Conservation (phyloP, 2,329 filamentous ascomycete genomes). For the Westerdykella ornata region DNA sequence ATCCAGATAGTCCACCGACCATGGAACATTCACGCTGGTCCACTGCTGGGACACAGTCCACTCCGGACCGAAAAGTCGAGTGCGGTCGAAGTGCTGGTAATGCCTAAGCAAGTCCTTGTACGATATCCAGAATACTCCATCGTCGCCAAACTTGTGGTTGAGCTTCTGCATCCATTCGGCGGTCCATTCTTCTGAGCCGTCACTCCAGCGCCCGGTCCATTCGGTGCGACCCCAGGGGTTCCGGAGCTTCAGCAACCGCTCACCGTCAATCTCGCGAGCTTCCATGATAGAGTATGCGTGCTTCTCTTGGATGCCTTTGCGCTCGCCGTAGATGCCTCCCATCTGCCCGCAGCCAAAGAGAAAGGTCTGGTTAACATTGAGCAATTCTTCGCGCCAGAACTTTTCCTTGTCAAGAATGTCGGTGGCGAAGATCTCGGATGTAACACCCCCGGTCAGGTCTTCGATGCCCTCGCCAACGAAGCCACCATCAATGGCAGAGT, state of each 20-base stretch:
- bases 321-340: constrained; percentile 54
- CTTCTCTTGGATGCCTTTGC: constrained; percentile 42
- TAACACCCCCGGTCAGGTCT: constrained; percentile 61
- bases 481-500: constrained; percentile 65
- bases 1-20: constrained; percentile 1
- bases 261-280: constrained; percentile 54
- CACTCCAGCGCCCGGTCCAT: constrained; percentile 76
- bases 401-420: constrained; percentile 71
- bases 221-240: constrained; percentile 79
- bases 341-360: constrained; percentile 66
- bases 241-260: constrained; percentile 45
- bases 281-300: constrained; percentile 56
- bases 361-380: constrained; percentile 74
- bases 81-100: constrained; percentile 56
- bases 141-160: constrained; percentile 67
- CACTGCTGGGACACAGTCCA: constrained; percentile 57
- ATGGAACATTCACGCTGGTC: constrained; percentile 44
- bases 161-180: constrained; percentile 68
- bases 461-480: constrained; percentile 60
- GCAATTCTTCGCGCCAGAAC: constrained; percentile 77
- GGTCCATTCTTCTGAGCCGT: constrained; percentile 80
- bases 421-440: constrained; percentile 59
- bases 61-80: constrained; percentile 53
- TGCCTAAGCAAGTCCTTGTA: constrained; percentile 53
- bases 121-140: constrained; percentile 60